Evolutionary conservation across 306 rosid species (phyloP), one percentile per base, ranked within the genome.

Genomic region (Cucurbita ficifolia): DNA sequence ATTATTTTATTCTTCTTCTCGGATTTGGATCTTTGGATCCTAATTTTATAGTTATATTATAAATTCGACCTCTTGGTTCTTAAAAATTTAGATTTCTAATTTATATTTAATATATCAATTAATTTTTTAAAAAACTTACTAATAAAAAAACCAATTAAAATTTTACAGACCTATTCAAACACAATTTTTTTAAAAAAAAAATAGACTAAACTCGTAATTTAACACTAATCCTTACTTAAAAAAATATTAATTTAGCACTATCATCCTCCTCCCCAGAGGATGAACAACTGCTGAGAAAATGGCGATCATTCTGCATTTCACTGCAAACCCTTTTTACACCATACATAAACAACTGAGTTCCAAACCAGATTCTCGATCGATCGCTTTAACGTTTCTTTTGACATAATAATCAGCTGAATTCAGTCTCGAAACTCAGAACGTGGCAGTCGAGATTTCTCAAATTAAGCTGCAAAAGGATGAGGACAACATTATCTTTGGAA

Each of bases 361-460:
- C 9, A 68, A 33, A 16, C 17, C 17, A 1, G 74, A 24, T 48
- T 24, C 22, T 24, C 4, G 19, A 49, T 24, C 4, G 19, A 49
- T 36, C 22, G 16, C 74, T 35, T 33, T 22, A 3, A 14, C 8
- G 58, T 4, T 48, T 29, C 22, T 3, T 29, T 14, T 10, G 5
- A 24, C 58, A 7, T n/a, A 61, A 45, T 70, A 82, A 83, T 62
- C 79, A 77, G 80, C 81, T 79, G 69, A 87, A 79, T 60, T 81
- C 90, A 65, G 88, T 88, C 78, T 90, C 95, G 78, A 95, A 85
- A 83, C 87, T 86, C 76, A 95, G 91, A 45, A 91, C 63, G 33
- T 91, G 91, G 67, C 92, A 95, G 78, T 91, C 97, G 45, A 91
- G 96, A 75, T 86, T 82, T 84, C 89, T 84, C 82, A 91, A 70